Percentiles rank a stretch among this genome's conserved stretches.
These are phyloP conservation scores for peach (Prunus persica) DNA, from an alignment of 306 rosid genomes.

Conservation along the genomic window DNA sequence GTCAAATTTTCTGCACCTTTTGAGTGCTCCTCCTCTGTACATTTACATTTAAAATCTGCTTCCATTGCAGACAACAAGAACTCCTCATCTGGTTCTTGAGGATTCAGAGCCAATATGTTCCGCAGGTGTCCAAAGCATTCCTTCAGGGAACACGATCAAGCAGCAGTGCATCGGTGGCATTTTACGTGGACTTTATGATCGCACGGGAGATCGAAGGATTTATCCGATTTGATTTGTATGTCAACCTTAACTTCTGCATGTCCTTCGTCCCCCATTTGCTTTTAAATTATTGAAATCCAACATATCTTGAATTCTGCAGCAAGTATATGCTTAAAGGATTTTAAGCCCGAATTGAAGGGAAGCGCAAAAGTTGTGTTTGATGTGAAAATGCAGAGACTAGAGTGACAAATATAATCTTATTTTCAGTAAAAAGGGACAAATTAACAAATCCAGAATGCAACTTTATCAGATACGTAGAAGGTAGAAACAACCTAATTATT, in stretches of 20 bases:
- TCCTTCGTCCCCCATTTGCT: background rate
- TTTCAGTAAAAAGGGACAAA: background rate
- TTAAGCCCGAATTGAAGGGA: background rate
- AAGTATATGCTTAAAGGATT: background rate
- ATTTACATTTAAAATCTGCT: background rate
- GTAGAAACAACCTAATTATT: background rate
- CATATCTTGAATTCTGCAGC: background rate
- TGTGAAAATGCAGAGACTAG: background rate
- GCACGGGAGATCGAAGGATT: conserved; percentile 64
- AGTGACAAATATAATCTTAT: background rate
- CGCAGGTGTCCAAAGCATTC: conserved; percentile 42
- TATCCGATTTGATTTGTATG: background rate
- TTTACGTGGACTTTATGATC: conserved; percentile 40
- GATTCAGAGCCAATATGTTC: conserved; percentile 62
- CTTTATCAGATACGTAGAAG: too few relatives aligned
- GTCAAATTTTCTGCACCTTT: background rate
- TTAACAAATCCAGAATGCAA: background rate
- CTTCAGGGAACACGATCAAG: conserved; percentile 37
- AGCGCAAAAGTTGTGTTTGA: background rate
- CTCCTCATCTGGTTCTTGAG: conserved; percentile 76
- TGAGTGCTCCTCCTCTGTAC: background rate
- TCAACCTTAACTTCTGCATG: background rate
- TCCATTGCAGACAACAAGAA: conserved; percentile 51
- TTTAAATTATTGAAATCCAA: background rate
- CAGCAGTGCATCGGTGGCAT: conserved; percentile 28